Evolutionary conservation across 768 basidiomycete species (phyloP).

Genomic region (Holtermanniella nyarrowii): DNA sequence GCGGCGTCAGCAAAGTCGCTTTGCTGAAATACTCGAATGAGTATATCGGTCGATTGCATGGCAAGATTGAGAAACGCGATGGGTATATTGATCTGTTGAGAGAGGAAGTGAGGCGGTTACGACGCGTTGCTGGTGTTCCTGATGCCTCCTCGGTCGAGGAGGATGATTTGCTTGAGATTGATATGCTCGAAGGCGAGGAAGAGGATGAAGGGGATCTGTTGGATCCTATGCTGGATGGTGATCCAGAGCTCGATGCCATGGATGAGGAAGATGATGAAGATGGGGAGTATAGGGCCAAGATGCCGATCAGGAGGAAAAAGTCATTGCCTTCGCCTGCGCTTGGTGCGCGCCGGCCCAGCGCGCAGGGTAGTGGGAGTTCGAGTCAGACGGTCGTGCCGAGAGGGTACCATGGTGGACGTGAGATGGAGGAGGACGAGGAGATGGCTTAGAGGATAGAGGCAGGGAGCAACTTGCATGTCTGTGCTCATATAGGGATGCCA

Average conservation of each 20-base stretch:
- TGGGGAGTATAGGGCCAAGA: constrained; percentile 49
- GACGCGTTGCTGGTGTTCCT: constrained; percentile 25
- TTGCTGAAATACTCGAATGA: constrained; percentile 83
- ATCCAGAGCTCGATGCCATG: constrained; percentile 39
- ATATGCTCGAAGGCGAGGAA: constrained; percentile 6
- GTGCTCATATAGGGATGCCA: no score
- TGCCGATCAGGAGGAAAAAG: constrained; percentile 24
- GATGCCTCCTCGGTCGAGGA: constrained; percentile 4
- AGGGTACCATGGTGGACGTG: no score
- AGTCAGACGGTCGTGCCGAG: neutral
- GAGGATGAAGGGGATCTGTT: constrained; percentile 19
- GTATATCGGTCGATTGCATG: constrained; percentile 66
- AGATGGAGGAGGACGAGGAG: neutral
- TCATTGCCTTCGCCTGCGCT: neutral
- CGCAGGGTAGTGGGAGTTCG: no score
- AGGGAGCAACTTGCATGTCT: neutral
- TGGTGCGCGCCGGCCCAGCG: no score
- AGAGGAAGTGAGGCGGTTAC: constrained; percentile 55
- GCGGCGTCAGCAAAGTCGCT: constrained; percentile 87
- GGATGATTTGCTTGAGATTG: constrained; percentile 11
- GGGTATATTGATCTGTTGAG: constrained; percentile 61
- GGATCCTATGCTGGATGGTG: constrained; percentile 40
- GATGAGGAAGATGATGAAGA: constrained; percentile 41
- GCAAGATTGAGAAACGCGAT: constrained; percentile 67
- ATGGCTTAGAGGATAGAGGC: neutral